phyloP scores from a whole-genome alignment of 805 yeast genomes.

The Komagataella phaffii region DNA sequence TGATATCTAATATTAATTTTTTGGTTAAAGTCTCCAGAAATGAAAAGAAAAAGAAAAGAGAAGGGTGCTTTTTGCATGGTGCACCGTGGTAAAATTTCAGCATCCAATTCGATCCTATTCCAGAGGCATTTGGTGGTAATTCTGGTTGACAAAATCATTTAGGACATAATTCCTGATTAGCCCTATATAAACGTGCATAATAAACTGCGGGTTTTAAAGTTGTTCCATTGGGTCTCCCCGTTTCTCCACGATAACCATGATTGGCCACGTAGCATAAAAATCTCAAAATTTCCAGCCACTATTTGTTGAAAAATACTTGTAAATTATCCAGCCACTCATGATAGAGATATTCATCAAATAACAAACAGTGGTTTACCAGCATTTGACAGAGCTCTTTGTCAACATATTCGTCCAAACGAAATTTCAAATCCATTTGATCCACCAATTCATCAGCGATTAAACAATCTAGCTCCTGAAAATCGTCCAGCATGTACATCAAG shows the following conservation, averaged over 20 bases:
- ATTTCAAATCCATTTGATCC: not conserved
- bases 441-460: not conserved
- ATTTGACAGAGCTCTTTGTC: not conserved
- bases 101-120: not conserved
- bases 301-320: not conserved
- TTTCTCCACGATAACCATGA: too few relatives aligned
- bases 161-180: too few relatives aligned
- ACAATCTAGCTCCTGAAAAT: slow-evolving; percentile 29
- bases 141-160: too few relatives aligned
- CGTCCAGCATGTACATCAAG: slow-evolving; percentile 30
- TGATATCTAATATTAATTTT: not conserved
- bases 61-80: not conserved
- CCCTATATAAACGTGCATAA: too few relatives aligned
- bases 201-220: too few relatives aligned
- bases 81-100: not conserved
- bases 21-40: too few relatives aligned
- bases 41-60: not conserved
- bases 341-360: not conserved
- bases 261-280: too few relatives aligned
- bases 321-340: not conserved
- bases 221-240: too few relatives aligned
- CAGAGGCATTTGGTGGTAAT: not conserved
- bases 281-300: not conserved
- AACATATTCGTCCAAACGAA: not conserved
- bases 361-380: not conserved